A percentile compares a stretch with the other conserved stretches of the same genome.
Conservation (phyloP, 2,329 filamentous ascomycete species). For the Trichophaea hybrida region DNA sequence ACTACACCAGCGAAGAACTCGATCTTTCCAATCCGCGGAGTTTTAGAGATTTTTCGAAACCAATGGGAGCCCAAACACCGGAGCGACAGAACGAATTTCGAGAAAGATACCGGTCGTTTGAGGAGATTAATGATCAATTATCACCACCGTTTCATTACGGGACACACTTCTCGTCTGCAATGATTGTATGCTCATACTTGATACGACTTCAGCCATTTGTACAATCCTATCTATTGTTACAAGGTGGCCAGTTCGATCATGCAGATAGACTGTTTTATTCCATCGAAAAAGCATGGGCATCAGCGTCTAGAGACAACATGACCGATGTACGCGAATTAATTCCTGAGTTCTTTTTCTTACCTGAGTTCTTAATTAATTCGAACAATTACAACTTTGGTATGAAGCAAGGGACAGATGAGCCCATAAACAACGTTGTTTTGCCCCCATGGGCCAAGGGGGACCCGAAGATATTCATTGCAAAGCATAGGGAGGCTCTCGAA, state of each 20-base stretch:
- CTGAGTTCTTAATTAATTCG: slow-evolving; percentile 85
- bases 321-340: slow-evolving; percentile 89
- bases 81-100: slow-evolving; percentile 64
- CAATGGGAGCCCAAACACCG: slow-evolving; percentile 81
- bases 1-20: slow-evolving; percentile 87
- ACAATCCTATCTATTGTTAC: slow-evolving; percentile 82
- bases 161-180: slow-evolving; percentile 95
- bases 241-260: slow-evolving; percentile 93
- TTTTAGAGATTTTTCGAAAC: slow-evolving; percentile 84
- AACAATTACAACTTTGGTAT: slow-evolving; percentile 90
- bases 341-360: slow-evolving; percentile 93
- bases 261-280: slow-evolving; percentile 92
- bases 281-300: slow-evolving; percentile 78
- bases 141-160: slow-evolving; percentile 86
- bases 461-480: slow-evolving; percentile 85
- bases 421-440: slow-evolving; percentile 74
- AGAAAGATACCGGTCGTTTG: slow-evolving; percentile 73
- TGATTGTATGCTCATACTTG: slow-evolving; percentile 94
- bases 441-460: slow-evolving; percentile 96
- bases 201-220: slow-evolving; percentile 93
- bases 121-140: slow-evolving; percentile 68
- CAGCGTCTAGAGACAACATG: slow-evolving; percentile 77
- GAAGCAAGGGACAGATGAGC: slow-evolving; percentile 62
- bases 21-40: slow-evolving; percentile 70
- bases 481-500: slow-evolving; percentile 89